Evolutionary conservation across 768 basidiomycete species (phyloP).

Genomic region (Lyophyllum semitale): DNA sequence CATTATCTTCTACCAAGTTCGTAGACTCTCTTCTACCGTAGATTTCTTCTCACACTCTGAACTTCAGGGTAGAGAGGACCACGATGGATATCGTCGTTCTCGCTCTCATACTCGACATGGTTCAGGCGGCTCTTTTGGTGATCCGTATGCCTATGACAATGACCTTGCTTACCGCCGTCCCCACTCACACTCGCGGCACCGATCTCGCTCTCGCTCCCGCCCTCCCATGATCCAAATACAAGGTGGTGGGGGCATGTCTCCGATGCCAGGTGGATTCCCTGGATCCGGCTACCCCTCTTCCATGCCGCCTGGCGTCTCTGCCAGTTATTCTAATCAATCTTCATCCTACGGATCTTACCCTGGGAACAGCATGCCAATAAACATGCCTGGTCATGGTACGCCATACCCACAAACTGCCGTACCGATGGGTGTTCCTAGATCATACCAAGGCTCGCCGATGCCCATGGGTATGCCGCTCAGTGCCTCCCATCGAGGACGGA

Average conservation of each 20-base stretch:
- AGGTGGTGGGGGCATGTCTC: background rate
- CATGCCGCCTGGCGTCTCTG: constrained; percentile 8
- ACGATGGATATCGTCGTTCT: constrained; percentile 27
- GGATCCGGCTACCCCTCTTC: constrained; percentile 14
- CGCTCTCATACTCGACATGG: constrained; percentile 33
- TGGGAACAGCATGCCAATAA: constrained; percentile 18
- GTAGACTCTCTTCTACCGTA: constrained; percentile 8
- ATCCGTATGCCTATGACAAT: constrained; percentile 43
- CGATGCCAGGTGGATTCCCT: constrained; percentile 8
- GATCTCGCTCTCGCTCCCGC: constrained; percentile 39
- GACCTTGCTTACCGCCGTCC: constrained; percentile 24
- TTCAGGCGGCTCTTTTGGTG: constrained; percentile 26
- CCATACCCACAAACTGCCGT: constrained; percentile 22
- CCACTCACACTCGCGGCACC: constrained; percentile 36
- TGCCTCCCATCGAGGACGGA: constrained; percentile 26
- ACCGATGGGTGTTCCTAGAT: constrained; percentile 24
- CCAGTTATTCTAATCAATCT: constrained; percentile 12
- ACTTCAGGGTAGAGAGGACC: constrained; percentile 32
- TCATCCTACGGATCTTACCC: constrained; percentile 25
- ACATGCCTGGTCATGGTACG: constrained; percentile 23
- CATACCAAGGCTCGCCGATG: constrained; percentile 27
- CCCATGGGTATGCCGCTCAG: constrained; percentile 27
- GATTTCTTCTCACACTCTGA: constrained; percentile 1
- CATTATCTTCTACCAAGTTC: constrained; percentile 56
- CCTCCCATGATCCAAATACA: constrained; percentile 27